Evolutionary conservation across 192 early-diverging fungal genomes (phyloP), one percentile per base, ranked within the genome.

Genomic region (Rhizophagus prolifer): DNA sequence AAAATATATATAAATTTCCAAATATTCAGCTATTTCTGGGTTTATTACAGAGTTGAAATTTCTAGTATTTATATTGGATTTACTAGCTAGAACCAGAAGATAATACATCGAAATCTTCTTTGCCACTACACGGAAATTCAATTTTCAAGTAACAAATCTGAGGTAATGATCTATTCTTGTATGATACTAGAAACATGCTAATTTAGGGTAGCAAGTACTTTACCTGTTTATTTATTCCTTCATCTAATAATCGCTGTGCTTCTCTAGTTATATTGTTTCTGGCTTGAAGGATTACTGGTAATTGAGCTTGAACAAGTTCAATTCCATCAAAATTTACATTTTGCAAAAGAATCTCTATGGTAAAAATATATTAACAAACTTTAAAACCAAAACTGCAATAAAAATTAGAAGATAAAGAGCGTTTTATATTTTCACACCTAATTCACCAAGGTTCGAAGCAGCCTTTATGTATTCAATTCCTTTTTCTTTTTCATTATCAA

Each of bases 291-390:
- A 94, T 82, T 26, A 83, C 79, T 10, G 68, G 68, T 21, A 88
- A 50, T 68, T 93, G 87, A 6, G 74, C 76, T 64, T 90, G 88
- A 3, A 93, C 86, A 25, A 90, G 81, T 64, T 89, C 84, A 75
- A 94, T 91, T 10, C 91, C 92, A 21, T 84, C 81, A 70, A 94
- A 81, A 79, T 91, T 89, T 1, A 81, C 79, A 50, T 91, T 91
- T 34, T 85, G 75, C 36, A 90, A 68, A 50, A 93, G 82, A 0
- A 65, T 63, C 23, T 89, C 92, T 85, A 81, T 31, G 25, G 2
- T 31, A 10, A 58, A n/a, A 58, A 28, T 6, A 64, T 58, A 68
- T 44, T 1, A 8, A 65, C 44, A 30, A 70, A 8, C 26, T 44
- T 38, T 30, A 16, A 54, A n/a, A 34, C 5, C 1, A 44, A 23